Conservation (phyloP, 495 filamentous ascomycete genomes). For the Podospora fimiseda region DNA sequence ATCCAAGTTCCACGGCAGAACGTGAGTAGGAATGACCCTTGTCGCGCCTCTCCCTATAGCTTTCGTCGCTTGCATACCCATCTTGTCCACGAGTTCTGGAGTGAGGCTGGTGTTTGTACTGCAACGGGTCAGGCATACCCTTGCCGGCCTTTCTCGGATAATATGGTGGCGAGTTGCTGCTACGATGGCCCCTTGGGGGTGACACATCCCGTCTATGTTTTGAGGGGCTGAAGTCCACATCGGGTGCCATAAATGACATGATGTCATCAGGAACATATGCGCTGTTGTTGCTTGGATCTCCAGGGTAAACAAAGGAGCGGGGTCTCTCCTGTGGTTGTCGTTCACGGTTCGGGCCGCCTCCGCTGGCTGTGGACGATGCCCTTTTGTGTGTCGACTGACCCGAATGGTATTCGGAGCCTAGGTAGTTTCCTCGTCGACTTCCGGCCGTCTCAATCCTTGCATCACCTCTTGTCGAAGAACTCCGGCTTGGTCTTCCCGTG, state of each 20-base stretch:
- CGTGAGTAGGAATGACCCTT: constrained; percentile 13
- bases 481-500: constrained; percentile 13
- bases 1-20: constrained; percentile 13
- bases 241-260: constrained; percentile 26
- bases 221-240: constrained; percentile 8
- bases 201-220: constrained; percentile 6
- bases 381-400: constrained; percentile 9
- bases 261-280: constrained; percentile 16
- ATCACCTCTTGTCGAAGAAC: constrained; percentile 14
- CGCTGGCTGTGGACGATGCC: constrained; percentile 14
- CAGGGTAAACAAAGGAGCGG: constrained; percentile 8
- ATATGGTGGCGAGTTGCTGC: constrained; percentile 22
- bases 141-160: constrained; percentile 17
- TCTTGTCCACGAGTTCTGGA: constrained; percentile 16
- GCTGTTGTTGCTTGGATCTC: constrained; percentile 1
- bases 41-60: constrained; percentile 8
- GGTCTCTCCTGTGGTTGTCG: constrained; percentile 4
- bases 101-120: constrained; percentile 12
- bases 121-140: constrained; percentile 14
- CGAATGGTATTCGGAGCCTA: constrained; percentile 5
- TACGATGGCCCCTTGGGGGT: constrained; percentile 15
- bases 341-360: neutral
- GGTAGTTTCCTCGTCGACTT: constrained; percentile 13
- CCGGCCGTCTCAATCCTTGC: constrained; percentile 13
- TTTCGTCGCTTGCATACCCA: constrained; percentile 21